Evolutionary conservation across 2,329 filamentous ascomycete genomes (phyloP), one percentile per base, ranked within the genome.

Genomic region (Sporothrix schenckii): DNA sequence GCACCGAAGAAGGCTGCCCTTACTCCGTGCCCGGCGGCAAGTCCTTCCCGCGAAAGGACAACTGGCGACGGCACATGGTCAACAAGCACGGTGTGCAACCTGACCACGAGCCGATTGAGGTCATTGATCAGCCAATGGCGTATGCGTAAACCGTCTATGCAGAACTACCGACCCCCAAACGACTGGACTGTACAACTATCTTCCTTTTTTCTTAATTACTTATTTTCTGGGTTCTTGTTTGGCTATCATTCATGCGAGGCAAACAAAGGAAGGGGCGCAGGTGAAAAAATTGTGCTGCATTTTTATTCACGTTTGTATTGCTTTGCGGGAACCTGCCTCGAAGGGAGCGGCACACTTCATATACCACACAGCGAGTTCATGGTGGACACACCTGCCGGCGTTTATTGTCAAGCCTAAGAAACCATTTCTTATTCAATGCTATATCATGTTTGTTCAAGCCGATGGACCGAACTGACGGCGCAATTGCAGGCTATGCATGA

Each of bases 21-120:
- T 88, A 87, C 75, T 88, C 85, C n/a, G 82, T 81, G 70, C 76
- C 80, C 19, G 86, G 86, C 10, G 85, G 86, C 69, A 88, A 87
- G 72, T 85, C 84, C 0, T 89, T 89, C 73, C 86, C 86, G 0
- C 80, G 87, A 68, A 89, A 88, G 75, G 87, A 88, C 75, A 88
- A 89, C 77, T 88, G 86, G 86, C 84, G 86, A 74, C 80, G 87
- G 70, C 87, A 89, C 75, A 88, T 89, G 86, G 80, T 82, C 49
- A 88, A 88, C 76, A 88, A 87, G 74, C 87, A 89, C 74, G 71
- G 73, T 19, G 75, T 76, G 65, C 74, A 75, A 2, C 76, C 77
- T 0, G 77, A 82, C 49, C 77, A 83, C 72, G 81, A 83, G 6
- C 82, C 83, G 1, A 80, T 82, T 19, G 81, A 82, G 21, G 78